These are phyloP conservation scores for Musa schizocarpa DNA, from an alignment of 176 grass and related monocot species.

Conservation along the genomic window DNA sequence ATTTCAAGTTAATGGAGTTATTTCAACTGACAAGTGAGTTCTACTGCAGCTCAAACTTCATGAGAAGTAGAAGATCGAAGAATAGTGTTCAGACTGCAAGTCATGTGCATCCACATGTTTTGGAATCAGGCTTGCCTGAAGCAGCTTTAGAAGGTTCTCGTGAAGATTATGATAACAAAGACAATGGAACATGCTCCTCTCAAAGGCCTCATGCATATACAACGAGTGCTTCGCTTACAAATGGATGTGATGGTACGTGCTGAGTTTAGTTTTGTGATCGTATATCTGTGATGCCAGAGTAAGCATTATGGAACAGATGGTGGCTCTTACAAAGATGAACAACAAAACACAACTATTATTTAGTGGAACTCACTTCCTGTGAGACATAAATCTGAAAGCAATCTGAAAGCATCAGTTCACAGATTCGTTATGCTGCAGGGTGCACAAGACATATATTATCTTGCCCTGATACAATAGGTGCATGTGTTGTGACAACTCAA, in stretches of 20 bases:
- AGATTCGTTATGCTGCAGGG: slow-evolving; percentile 6
- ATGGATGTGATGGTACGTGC: slow-evolving; percentile 7
- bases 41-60: slow-evolving; percentile 61
- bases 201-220: slow-evolving; percentile 20
- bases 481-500: slow-evolving; percentile 25
- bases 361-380: background rate
- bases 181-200: slow-evolving; percentile 32
- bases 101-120: slow-evolving; percentile 59
- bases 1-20: slow-evolving; percentile 3
- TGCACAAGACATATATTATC: slow-evolving; percentile 6
- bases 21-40: slow-evolving; percentile 20
- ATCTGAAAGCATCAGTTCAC: slow-evolving; percentile 1
- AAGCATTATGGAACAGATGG: background rate
- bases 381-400: slow-evolving; percentile 10
- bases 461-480: slow-evolving; percentile 15
- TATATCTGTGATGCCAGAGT: background rate
- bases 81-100: slow-evolving; percentile 32
- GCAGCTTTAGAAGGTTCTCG: slow-evolving; percentile 44
- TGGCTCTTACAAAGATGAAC: slow-evolving; percentile 11
- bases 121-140: slow-evolving; percentile 39
- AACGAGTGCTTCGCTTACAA: background rate
- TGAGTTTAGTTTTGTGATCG: background rate
- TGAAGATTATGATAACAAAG: slow-evolving; percentile 48
- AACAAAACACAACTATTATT: background rate
- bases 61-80: slow-evolving; percentile 41